Evolutionary conservation across 257 asterid species (phyloP).

Genomic region (Solanum pimpinellifolium): DNA sequence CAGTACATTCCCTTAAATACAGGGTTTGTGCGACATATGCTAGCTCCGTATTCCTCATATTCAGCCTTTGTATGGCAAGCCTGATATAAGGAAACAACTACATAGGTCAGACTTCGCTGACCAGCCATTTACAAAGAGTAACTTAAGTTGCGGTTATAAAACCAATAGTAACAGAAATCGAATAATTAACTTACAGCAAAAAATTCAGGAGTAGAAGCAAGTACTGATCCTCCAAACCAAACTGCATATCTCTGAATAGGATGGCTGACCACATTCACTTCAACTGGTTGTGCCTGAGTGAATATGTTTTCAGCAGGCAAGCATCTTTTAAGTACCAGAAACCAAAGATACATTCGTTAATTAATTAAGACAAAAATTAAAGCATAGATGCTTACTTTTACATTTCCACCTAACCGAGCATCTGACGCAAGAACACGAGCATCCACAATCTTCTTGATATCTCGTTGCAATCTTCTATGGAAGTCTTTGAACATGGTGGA

Average conservation of each 20-base stretch:
- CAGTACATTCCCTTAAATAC: conserved; percentile 96
- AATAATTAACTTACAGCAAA: conserved; percentile 40
- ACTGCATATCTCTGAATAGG: conserved; percentile 95
- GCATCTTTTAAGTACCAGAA: not conserved
- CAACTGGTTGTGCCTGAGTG: conserved; percentile 76
- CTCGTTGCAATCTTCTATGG: conserved; percentile 80
- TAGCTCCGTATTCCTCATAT: conserved; percentile 90
- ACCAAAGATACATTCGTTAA: not conserved
- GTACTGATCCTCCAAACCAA: conserved; percentile 99
- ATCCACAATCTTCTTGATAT: conserved; percentile 77
- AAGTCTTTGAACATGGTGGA: conserved; percentile 97
- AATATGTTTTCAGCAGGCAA: not conserved
- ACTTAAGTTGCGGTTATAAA: not conserved
- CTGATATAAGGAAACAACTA: conserved; percentile 13
- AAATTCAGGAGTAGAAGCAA: conserved; percentile 92
- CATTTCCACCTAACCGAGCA: conserved; percentile 54
- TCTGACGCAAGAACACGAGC: conserved; percentile 69
- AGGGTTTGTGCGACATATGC: conserved; percentile 93
- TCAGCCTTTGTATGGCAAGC: conserved; percentile 99
- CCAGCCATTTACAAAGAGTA: not conserved
- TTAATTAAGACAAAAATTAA: not conserved
- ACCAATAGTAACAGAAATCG: not conserved
- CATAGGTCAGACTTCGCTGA: not conserved
- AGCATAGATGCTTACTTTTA: conserved; percentile 32
- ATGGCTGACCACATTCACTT: conserved; percentile 90